These are phyloP conservation scores for Moniliella sp. DNA, from an alignment of 1,284 basidiomycete species.

Conservation along the genomic window DNA sequence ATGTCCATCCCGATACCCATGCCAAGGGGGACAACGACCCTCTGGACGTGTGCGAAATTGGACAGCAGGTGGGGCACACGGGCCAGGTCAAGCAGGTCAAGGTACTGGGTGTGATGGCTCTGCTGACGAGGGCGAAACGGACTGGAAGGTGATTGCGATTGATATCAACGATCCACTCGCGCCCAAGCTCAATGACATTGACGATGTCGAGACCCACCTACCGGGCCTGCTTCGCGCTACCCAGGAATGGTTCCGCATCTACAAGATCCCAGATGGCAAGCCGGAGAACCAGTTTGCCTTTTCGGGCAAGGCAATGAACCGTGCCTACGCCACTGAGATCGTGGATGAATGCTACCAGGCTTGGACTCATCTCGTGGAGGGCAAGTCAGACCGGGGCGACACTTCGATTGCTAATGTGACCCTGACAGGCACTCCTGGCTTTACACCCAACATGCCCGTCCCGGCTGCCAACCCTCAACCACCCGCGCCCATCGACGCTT, in stretches of 20 bases:
- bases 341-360: conserved; percentile 96
- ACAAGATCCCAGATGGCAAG: conserved; percentile 92
- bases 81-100: conserved; percentile 99
- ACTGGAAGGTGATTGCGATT: conserved; percentile 45
- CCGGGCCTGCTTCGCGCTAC: conserved; percentile 66
- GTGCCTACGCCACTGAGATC: conserved; percentile 90
- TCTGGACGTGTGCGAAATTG: conserved; percentile 97
- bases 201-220: conserved; percentile 94
- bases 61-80: conserved; percentile 87
- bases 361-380: conserved; percentile 77
- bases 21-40: conserved; percentile 98
- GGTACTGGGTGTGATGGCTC: conserved; percentile 97
- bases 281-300: conserved; percentile 96
- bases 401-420: conserved; percentile 40
- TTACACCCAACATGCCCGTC: conserved; percentile 41
- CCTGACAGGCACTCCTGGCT: conserved; percentile 52
- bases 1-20: conserved; percentile 83
- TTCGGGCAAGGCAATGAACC: conserved; percentile 61
- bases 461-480: conserved; percentile 48
- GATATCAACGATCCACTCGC: conserved; percentile 91
- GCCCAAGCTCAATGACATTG: conserved; percentile 88
- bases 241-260: conserved; percentile 66
- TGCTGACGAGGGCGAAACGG: conserved; percentile 38
- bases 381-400: conserved; percentile 39
- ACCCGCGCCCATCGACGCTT: conserved; percentile 29